Evolutionary conservation across 129 eudicot genomes (phyloP).

Genomic region (Rutidosis leptorrhynchoides): DNA sequence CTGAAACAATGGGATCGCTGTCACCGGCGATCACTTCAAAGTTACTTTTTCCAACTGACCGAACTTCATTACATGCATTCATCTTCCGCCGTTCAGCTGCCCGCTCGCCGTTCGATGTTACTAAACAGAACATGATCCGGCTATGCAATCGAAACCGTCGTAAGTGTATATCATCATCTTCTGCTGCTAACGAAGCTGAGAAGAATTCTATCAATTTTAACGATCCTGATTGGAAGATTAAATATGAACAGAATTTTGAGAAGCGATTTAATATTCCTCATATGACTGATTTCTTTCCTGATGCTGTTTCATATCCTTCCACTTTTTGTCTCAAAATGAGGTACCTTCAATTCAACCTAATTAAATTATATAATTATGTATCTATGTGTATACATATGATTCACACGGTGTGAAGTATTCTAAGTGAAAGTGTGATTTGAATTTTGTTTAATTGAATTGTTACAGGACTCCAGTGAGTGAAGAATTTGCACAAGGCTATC

Average conservation of each 20-base stretch:
- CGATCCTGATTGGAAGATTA: constrained; percentile 82
- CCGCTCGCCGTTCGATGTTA: constrained; percentile 5
- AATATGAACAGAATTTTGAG: constrained; percentile 62
- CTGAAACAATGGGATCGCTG: constrained; percentile 57
- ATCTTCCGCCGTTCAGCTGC: constrained; percentile 6
- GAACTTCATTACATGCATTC: constrained; percentile 16
- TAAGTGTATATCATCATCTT: constrained; percentile 2
- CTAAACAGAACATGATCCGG: constrained; percentile 11
- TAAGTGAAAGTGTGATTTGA: not conserved
- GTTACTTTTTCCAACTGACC: constrained; percentile 36
- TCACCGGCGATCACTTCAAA: constrained; percentile 64
- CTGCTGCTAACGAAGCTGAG: not conserved
- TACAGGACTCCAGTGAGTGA: constrained; percentile 69
- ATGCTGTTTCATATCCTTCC: constrained; percentile 67
- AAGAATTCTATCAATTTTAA: constrained; percentile 39
- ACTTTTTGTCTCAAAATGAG: constrained; percentile 90
- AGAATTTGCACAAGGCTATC: constrained; percentile 77
- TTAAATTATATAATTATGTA: no score
- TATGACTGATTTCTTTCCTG: constrained; percentile 51
- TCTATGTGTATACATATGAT: no score
- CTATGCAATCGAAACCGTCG: constrained; percentile 15
- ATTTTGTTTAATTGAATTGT: constrained; percentile 14
- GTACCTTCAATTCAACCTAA: constrained; percentile 19
- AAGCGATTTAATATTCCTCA: constrained; percentile 70
- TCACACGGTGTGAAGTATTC: not conserved